Evolutionary conservation across 108 stramenopile genomes (phyloP), one percentile per base, ranked within the genome.

Genomic region (Pseudonitzschia delicatissima): DNA sequence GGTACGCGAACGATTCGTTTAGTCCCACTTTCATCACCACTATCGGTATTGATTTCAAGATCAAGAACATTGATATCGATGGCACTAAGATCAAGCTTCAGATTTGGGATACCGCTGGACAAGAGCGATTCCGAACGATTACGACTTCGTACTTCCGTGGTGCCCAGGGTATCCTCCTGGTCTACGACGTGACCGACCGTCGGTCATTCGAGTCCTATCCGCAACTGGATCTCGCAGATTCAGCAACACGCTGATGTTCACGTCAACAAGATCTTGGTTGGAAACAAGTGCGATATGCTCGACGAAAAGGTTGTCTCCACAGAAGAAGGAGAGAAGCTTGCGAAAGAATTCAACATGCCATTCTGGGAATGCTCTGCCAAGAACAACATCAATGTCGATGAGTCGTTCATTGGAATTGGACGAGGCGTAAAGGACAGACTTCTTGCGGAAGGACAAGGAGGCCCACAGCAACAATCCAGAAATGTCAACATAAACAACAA

Each of bases 1-100:
- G 98, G 50, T 99, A 98, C 77, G 98, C 98, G 51, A 96, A 98
- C 90, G 97, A 99, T 80, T 88, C 90, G 47, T 99, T 99, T 81
- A 90, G 88, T 67, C 94, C 94, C 62, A 96, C 90, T 32, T 98
- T 97, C 82, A 97, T 97, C 62, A 97, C 96, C n/a, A 99, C 97
- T 63, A 99, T 99, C 62, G 98, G 98, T 20, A 96, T 99, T 64
- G 98, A 99, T 67, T 97, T 96, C 73, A 96, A 97, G 84, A 96
- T 95, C 82, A 96, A 96, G 82, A 96, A 95, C 60, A 77, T 96
- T 47, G 94, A 94, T 65, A 86, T 97, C 50, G 96, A 96, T 62
- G 93, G 90, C 23, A 92, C 91, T 55, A 82, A 88, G 57, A 92
- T 97, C 82, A 97, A 97, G 81, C 91, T 98, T 37, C 96, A 97